phyloP scores from a whole-genome alignment of 805 yeast species.

The Spathaspora girioi region DNA sequence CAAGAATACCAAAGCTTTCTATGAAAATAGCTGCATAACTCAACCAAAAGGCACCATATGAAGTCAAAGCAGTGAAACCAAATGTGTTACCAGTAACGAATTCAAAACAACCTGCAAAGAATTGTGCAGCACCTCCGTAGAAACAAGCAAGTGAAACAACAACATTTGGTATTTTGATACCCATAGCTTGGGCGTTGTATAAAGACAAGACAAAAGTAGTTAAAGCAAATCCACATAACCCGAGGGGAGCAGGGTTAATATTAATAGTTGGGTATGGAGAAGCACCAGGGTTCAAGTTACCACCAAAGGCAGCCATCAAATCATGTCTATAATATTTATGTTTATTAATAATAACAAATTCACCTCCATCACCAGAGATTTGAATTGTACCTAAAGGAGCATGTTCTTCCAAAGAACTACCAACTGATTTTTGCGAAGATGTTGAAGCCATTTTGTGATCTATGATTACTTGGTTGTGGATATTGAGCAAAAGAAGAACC shows the following conservation, averaged over 20 bases:
- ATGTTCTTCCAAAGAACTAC: constrained; percentile 1
- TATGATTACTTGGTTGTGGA: not conserved
- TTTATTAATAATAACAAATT: constrained; percentile 27
- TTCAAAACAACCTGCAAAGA: constrained; percentile 67
- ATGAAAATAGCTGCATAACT: constrained; percentile 58
- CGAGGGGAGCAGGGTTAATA: constrained; percentile 67
- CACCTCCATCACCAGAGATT: constrained; percentile 27
- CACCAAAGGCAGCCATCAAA: constrained; percentile 36
- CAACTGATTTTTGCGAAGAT: constrained; percentile 7
- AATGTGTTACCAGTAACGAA: constrained; percentile 61
- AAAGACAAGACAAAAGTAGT: constrained; percentile 60
- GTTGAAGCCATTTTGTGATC: constrained; percentile 4
- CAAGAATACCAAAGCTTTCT: constrained; percentile 55
- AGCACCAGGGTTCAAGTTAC: constrained; percentile 31
- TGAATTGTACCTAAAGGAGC: constrained; percentile 4
- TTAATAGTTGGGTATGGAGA: constrained; percentile 44
- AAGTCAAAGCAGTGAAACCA: constrained; percentile 60
- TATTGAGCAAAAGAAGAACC: not conserved
- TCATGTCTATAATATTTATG: constrained; percentile 29
- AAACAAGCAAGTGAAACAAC: constrained; percentile 57
- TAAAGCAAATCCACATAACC: constrained; percentile 57
- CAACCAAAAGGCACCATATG: constrained; percentile 72
- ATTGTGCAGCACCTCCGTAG: constrained; percentile 61
- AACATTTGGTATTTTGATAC: constrained; percentile 47
- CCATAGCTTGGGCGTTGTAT: constrained; percentile 53